These are phyloP conservation scores for Geranium incanum DNA, from an alignment of 441 rosid species.

Conservation along the genomic window DNA sequence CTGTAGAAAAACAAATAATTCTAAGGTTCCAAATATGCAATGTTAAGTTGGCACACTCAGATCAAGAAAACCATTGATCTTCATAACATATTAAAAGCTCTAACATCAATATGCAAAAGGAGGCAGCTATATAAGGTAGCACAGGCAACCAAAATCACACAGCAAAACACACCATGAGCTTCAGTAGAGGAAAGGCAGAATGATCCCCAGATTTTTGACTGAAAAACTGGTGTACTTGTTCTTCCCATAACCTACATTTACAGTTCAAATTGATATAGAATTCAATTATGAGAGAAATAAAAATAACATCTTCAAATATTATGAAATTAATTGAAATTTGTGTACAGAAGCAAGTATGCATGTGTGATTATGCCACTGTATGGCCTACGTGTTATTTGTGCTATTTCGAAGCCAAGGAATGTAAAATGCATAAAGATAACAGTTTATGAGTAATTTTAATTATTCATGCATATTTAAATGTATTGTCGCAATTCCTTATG, in stretches of 20 bases:
- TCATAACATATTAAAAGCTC: background rate
- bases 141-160: conserved; percentile 7
- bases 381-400: background rate
- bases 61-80: background rate
- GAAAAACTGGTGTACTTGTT: conserved; percentile 36
- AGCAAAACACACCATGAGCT: conserved; percentile 33
- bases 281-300: conserved; percentile 12
- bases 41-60: background rate
- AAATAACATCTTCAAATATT: background rate
- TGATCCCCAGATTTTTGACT: conserved; percentile 31
- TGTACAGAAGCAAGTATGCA: background rate
- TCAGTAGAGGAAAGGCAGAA: conserved; percentile 40
- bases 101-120: background rate
- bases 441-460: background rate
- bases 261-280: conserved; percentile 10
- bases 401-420: background rate
- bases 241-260: conserved; percentile 53
- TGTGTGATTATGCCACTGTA: background rate
- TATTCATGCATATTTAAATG: background rate
- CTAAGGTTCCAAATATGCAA: background rate
- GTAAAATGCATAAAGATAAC: background rate
- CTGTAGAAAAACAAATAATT: background rate
- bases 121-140: background rate
- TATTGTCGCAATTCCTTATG: background rate
- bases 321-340: background rate